Conservation (phyloP, 1,139 yeast genomes). For the Candida glucosophila region DNA sequence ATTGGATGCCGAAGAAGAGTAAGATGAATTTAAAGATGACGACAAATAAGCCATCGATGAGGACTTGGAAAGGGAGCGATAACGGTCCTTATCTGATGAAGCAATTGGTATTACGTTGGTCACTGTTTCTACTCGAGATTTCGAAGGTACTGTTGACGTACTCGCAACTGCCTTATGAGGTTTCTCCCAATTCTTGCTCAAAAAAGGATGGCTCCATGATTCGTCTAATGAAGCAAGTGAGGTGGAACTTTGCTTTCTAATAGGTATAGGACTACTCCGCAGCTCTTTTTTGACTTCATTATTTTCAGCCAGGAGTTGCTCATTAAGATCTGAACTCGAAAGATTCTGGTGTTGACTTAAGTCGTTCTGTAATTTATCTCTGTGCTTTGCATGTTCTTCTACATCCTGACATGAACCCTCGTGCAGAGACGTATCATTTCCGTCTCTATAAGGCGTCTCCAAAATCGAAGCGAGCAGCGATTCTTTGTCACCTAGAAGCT, state of each 20-base stretch:
- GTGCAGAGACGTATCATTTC: too few relatives aligned
- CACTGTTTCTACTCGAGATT: slow-evolving; percentile 8
- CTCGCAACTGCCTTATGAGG: slow-evolving; percentile 26
- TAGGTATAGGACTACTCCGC: slow-evolving; percentile 20
- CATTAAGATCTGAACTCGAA: not conserved
- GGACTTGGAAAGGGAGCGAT: slow-evolving; percentile 20
- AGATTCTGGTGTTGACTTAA: not conserved
- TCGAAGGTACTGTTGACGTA: slow-evolving; percentile 11
- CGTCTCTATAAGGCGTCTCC: not conserved
- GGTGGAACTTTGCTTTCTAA: slow-evolving; percentile 10
- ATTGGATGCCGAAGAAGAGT: slow-evolving; percentile 28
- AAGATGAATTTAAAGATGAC: slow-evolving; percentile 31
- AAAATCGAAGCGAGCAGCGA: not conserved
- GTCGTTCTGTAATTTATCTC: not conserved
- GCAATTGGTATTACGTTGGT: slow-evolving; percentile 16
- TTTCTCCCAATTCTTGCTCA: slow-evolving; percentile 37
- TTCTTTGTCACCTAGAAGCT: not conserved
- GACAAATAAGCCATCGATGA: slow-evolving; percentile 37
- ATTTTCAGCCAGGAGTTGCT: not conserved
- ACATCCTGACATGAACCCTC: not conserved
- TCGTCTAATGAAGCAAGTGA: slow-evolving; percentile 20
- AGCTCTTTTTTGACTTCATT: not conserved
- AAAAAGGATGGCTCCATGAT: slow-evolving; percentile 15
- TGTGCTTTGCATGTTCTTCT: not conserved
- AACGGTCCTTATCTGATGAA: slow-evolving; percentile 10